These are phyloP conservation scores for Penicillium fimorum DNA, from an alignment of 495 filamentous ascomycete genomes.

Conservation along the genomic window DNA sequence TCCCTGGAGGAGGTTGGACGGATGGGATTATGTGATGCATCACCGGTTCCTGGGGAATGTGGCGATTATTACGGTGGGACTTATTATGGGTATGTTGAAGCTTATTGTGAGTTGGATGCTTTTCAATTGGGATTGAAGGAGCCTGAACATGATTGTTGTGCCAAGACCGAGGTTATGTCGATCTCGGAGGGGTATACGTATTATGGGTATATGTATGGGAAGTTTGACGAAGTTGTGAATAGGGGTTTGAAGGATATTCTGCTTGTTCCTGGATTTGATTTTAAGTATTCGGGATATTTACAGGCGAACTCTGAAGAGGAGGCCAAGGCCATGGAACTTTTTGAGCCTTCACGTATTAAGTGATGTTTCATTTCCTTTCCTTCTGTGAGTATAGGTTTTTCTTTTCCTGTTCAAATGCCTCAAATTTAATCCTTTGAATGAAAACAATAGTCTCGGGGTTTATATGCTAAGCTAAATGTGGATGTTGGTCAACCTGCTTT, in stretches of 20 bases:
- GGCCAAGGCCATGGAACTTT: conserved; percentile 1
- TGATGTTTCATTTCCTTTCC: neutral
- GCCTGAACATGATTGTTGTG: conserved; percentile 4
- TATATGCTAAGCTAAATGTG: too few relatives aligned
- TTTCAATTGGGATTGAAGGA: conserved; percentile 2
- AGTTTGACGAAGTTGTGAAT: neutral
- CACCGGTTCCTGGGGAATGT: neutral
- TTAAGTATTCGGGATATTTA: conserved; percentile 2
- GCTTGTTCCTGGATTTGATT: neutral
- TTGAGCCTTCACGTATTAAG: conserved; percentile 3
- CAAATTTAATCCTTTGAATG: too few relatives aligned
- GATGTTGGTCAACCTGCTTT: too few relatives aligned
- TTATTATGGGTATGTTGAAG: neutral
- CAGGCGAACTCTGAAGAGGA: neutral
- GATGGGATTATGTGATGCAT: neutral
- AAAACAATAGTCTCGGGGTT: too few relatives aligned
- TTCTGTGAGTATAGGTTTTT: too few relatives aligned
- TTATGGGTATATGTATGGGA: conserved; percentile 7
- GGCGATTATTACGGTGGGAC: neutral
- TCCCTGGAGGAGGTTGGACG: neutral
- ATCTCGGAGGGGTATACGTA: neutral
- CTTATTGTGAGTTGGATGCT: neutral
- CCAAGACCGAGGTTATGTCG: neutral
- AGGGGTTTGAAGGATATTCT: neutral
- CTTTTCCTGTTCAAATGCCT: too few relatives aligned